A percentile compares a stretch with the other conserved stretches of the same genome.
Evolutionary conservation across 495 filamentous ascomycete genomes (phyloP).

Genomic region (Aspergillus nidulans): DNA sequence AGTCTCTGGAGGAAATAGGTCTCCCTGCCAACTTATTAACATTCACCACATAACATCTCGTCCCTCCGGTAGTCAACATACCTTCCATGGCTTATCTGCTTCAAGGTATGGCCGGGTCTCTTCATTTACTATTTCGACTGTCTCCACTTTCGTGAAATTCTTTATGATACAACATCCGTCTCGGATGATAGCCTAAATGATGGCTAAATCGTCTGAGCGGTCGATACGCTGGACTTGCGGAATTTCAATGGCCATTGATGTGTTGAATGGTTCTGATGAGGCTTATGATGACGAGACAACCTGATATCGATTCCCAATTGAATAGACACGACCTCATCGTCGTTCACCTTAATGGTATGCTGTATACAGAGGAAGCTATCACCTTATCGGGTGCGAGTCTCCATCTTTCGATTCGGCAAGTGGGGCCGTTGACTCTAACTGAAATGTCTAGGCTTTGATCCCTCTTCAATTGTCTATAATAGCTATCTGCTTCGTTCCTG

Average conservation of each 20-base stretch:
- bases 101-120: slow-evolving; percentile 14
- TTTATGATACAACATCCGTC: slow-evolving; percentile 21
- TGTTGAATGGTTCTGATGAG: not conserved
- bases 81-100: slow-evolving; percentile 19
- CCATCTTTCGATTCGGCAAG: not conserved
- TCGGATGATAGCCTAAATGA: slow-evolving; percentile 6
- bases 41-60: not conserved
- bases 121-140: slow-evolving; percentile 5
- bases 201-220: slow-evolving; percentile 4
- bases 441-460: not conserved
- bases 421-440: slow-evolving; percentile 3
- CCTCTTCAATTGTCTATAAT: not conserved
- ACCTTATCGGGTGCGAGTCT: not conserved
- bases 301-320: not conserved
- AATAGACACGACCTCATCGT: not conserved
- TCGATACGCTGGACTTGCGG: slow-evolving; percentile 10
- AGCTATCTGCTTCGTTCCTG: not conserved
- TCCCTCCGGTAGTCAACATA: not conserved
- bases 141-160: slow-evolving; percentile 15
- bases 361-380: not conserved
- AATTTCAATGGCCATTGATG: slow-evolving; percentile 9
- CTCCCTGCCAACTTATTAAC: slow-evolving; percentile 5
- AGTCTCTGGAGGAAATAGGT: slow-evolving; percentile 24
- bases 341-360: not conserved
- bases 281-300: not conserved